Percentiles rank a stretch among this genome's conserved stretches.
phyloP scores from a whole-genome alignment of 2,329 filamentous ascomycete species.

The Chrysoporthe austroafricana region DNA sequence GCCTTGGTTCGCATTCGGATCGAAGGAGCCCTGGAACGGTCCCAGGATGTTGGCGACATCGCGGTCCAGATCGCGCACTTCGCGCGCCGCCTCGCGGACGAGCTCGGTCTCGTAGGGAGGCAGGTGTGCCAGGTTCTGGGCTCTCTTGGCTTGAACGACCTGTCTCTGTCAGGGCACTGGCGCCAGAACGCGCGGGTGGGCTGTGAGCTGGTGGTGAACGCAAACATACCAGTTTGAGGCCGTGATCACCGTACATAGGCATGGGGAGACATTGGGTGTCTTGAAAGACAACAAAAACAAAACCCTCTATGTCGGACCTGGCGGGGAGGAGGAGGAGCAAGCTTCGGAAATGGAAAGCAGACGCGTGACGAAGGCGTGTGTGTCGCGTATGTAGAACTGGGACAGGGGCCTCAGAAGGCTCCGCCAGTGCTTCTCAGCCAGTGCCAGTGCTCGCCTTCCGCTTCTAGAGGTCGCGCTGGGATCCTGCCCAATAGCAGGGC shows the following conservation, averaged over 20 bases:
- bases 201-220: slow-evolving; percentile 13
- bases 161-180: slow-evolving; percentile 42
- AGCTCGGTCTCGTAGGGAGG: slow-evolving; percentile 93
- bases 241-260: slow-evolving; percentile 84
- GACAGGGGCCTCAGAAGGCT: not conserved
- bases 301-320: not conserved
- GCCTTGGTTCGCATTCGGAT: slow-evolving; percentile 80
- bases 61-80: slow-evolving; percentile 91
- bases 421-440: not conserved
- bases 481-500: slow-evolving; percentile 14
- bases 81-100: slow-evolving; percentile 82
- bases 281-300: not conserved
- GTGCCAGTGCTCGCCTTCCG: slow-evolving; percentile 1
- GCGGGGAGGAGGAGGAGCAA: not conserved
- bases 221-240: slow-evolving; percentile 75
- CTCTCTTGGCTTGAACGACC: slow-evolving; percentile 96
- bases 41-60: slow-evolving; percentile 80
- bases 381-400: slow-evolving; percentile 8
- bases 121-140: slow-evolving; percentile 81
- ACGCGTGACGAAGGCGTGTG: slow-evolving; percentile 6
- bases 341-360: not conserved
- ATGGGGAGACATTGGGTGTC: slow-evolving; percentile 22
- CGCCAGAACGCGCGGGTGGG: slow-evolving; percentile 24
- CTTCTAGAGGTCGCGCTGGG: slow-evolving; percentile 8
- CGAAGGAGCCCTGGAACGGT: slow-evolving; percentile 82